These are phyloP conservation scores for Ramaria sp. DNA, from an alignment of 768 basidiomycete species.

Conservation along the genomic window DNA sequence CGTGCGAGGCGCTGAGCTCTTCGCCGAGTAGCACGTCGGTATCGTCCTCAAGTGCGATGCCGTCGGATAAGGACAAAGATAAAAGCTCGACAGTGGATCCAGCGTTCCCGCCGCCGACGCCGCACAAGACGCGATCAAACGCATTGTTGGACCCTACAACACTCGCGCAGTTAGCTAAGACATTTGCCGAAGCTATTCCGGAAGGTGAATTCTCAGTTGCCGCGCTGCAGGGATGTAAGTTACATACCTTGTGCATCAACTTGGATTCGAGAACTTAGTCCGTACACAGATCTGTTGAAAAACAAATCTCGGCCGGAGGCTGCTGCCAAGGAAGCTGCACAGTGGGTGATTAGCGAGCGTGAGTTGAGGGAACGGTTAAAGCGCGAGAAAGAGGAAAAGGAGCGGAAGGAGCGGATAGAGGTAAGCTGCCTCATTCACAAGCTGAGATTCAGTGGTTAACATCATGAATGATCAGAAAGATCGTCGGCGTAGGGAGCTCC, in stretches of 20 bases:
- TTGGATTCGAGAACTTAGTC: constrained; percentile 14
- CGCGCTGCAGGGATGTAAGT: constrained; percentile 83
- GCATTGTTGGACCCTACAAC: constrained; percentile 49
- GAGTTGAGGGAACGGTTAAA: constrained; percentile 63
- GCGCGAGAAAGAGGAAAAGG: constrained; percentile 59
- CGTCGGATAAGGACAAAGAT: constrained; percentile 19
- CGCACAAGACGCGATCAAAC: constrained; percentile 51
- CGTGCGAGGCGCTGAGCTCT: constrained; percentile 6
- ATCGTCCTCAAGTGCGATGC: neutral
- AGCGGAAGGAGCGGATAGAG: constrained; percentile 54
- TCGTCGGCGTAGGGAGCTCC: constrained; percentile 32
- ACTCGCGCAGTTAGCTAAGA: constrained; percentile 58
- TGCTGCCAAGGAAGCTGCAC: constrained; percentile 53
- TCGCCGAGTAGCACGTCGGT: neutral
- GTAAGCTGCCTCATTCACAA: constrained; percentile 28
- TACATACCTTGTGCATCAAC: constrained; percentile 10
- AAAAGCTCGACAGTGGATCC: constrained; percentile 17
- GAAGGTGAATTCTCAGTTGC: constrained; percentile 85
- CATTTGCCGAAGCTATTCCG: constrained; percentile 74
- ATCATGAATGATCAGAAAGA: constrained; percentile 23
- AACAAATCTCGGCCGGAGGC: constrained; percentile 76
- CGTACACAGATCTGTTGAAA: constrained; percentile 54
- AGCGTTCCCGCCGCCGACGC: constrained; percentile 53
- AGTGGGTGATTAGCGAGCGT: constrained; percentile 69
- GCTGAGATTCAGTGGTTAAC: constrained; percentile 4